These are phyloP conservation scores for Polytrichum formosum DNA, from an alignment of 225 moss, liverwort and hornwort species.

Conservation along the genomic window DNA sequence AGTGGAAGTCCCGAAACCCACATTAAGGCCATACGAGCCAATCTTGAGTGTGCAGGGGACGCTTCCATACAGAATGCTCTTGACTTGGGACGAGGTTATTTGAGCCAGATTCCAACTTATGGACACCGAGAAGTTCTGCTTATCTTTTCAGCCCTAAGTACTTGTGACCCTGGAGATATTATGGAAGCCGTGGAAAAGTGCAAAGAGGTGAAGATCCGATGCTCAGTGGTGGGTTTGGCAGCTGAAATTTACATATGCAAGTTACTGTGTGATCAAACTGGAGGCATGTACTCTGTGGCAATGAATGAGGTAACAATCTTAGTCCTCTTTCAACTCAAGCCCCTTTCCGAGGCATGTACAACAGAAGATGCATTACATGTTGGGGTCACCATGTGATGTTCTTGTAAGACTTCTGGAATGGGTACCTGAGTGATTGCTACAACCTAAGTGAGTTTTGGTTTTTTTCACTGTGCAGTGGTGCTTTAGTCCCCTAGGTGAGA, in stretches of 20 bases:
- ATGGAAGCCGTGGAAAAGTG: conserved; percentile 71
- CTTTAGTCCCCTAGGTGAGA: no score
- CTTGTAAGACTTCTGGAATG: neutral
- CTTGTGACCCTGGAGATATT: conserved; percentile 92
- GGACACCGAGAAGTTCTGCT: conserved; percentile 83
- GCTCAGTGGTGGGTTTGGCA: conserved; percentile 83
- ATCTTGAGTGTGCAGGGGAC: conserved; percentile 92
- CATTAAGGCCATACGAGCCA: conserved; percentile 75
- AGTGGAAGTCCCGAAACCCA: conserved; percentile 96
- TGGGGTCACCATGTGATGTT: neutral
- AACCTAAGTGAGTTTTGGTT: no score
- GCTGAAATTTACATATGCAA: conserved; percentile 98
- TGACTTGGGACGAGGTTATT: conserved; percentile 77
- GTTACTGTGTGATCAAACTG: conserved; percentile 75
- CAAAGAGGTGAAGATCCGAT: conserved; percentile 79
- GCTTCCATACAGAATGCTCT: conserved; percentile 87
- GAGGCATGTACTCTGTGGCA: conserved; percentile 87
- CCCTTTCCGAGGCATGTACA: no score
- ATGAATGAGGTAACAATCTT: conserved; percentile 68
- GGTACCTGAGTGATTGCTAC: no score
- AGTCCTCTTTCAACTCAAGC: neutral
- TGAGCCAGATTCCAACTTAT: conserved; percentile 81
- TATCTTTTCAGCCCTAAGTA: conserved; percentile 84
- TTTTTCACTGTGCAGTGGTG: no score
- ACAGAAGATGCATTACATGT: no score